A percentile compares a stretch with the other conserved stretches of the same genome.
phyloP scores from a whole-genome alignment of 2,329 filamentous ascomycete species.

The Fusarium goolgardi region DNA sequence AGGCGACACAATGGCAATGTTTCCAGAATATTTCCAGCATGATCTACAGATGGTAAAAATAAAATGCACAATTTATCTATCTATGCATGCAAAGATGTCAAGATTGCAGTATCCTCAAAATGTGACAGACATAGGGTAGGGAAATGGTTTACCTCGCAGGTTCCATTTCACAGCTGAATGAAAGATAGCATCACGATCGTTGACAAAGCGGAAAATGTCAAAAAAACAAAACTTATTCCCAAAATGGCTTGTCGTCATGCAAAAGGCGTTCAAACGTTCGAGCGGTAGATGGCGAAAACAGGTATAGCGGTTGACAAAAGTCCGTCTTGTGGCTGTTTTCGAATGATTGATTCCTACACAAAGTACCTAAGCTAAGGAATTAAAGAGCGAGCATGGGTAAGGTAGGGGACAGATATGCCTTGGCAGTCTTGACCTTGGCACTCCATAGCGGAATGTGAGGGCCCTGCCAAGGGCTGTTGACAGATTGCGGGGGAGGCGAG shows the following conservation, averaged over 20 bases:
- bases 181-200: conserved; percentile 8
- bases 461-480: background rate
- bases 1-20: background rate
- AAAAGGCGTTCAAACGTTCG: background rate
- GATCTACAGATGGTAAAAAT: background rate
- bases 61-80: background rate
- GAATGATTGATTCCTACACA: conserved; percentile 15
- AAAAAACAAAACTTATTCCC: background rate
- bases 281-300: background rate
- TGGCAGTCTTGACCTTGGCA: background rate
- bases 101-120: background rate
- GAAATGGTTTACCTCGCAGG: background rate
- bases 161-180: background rate
- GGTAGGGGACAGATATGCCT: background rate
- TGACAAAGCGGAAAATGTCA: background rate
- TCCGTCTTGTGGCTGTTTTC: conserved; percentile 16
- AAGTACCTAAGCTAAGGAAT: background rate
- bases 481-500: conserved; percentile 22
- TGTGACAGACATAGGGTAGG: background rate
- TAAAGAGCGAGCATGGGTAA: background rate
- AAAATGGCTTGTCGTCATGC: background rate
- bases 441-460: no score
- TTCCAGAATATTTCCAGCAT: background rate
- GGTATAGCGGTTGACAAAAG: conserved; percentile 32
- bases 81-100: background rate